Conservation (phyloP, 129 eudicot species). For the Flaveria robusta region DNA sequence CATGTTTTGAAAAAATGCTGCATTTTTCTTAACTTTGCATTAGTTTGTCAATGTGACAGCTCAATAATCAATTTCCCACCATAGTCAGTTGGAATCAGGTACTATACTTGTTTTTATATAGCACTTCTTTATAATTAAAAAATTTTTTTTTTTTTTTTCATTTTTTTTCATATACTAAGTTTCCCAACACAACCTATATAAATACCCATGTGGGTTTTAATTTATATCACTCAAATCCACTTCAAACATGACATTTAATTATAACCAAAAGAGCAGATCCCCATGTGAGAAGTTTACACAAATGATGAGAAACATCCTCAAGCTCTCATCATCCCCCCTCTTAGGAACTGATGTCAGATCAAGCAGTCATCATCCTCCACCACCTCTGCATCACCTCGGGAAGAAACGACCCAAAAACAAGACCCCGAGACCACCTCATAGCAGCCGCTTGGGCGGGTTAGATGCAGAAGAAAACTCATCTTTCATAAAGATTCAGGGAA, state of each 20-base stretch:
- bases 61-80: background rate
- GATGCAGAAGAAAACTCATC: slow-evolving; percentile 20
- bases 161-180: background rate
- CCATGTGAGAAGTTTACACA: slow-evolving; percentile 27
- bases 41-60: slow-evolving; percentile 11
- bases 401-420: background rate
- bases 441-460: slow-evolving; percentile 9
- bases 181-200: slow-evolving; percentile 8
- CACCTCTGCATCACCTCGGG: background rate
- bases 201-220: slow-evolving; percentile 10
- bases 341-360: background rate
- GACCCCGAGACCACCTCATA: background rate
- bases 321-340: slow-evolving; percentile 17
- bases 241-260: slow-evolving; percentile 25
- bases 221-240: slow-evolving; percentile 2
- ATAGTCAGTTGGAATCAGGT: slow-evolving; percentile 15
- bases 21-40: background rate
- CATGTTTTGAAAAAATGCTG: background rate
- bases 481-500: slow-evolving; percentile 31
- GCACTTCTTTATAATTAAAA: too few species aligned
- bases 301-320: slow-evolving; percentile 21
- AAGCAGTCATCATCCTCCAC: slow-evolving; percentile 14
- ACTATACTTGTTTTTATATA: background rate
- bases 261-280: slow-evolving; percentile 18
- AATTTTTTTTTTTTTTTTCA: background rate